Conservation (phyloP, 768 basidiomycete species). For the Neoboletus magnificus region DNA sequence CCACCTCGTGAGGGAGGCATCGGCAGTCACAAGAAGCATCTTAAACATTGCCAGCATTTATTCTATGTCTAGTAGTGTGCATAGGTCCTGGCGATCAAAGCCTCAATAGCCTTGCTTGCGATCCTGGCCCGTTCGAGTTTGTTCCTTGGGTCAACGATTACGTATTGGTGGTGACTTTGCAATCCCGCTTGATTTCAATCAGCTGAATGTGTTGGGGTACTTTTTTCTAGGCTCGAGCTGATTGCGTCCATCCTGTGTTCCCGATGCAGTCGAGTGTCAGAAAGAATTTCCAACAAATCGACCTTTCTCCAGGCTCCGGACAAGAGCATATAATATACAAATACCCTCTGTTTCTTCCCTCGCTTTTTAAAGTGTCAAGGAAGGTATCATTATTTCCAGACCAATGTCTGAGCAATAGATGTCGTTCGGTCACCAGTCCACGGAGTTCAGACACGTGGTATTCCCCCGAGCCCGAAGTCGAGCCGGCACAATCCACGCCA, state of each 20-base stretch:
- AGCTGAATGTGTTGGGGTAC: not conserved
- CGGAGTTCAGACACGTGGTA: not conserved
- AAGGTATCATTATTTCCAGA: not conserved
- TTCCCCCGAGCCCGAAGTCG: not conserved
- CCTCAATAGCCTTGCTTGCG: not conserved
- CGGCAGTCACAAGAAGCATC: not conserved
- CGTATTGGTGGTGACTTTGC: not conserved
- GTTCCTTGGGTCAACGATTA: not conserved
- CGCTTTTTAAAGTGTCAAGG: not conserved
- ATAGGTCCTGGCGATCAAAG: too few species aligned
- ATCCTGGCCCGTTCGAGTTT: not conserved
- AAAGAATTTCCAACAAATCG: not conserved
- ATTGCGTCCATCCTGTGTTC: not conserved
- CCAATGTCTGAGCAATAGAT: not conserved
- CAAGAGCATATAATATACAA: not conserved
- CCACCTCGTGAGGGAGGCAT: too few species aligned
- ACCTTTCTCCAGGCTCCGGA: not conserved
- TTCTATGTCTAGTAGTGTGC: not conserved
- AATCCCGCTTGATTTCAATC: not conserved
- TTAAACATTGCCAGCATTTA: not conserved
- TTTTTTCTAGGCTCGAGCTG: not conserved
- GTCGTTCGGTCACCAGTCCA: not conserved
- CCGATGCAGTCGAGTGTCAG: not conserved
- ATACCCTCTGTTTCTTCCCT: not conserved
- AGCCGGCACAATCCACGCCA: not conserved